Percentiles rank a stretch among this genome's conserved stretches.
Evolutionary conservation across 1,284 basidiomycete genomes (phyloP).

Genomic region (Ustilago crameri): DNA sequence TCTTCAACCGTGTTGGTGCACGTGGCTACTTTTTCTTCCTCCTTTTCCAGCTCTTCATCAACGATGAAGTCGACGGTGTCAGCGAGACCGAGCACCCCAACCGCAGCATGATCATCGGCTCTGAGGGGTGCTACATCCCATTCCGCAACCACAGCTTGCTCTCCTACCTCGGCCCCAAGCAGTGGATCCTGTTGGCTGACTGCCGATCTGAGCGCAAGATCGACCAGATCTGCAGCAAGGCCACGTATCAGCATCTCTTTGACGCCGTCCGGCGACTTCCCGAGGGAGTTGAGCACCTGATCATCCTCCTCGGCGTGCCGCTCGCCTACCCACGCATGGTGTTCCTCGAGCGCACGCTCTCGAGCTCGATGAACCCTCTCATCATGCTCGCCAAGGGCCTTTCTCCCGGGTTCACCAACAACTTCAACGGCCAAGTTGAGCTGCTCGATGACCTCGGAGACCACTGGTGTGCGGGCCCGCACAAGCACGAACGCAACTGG

Average conservation of each 20-base stretch:
- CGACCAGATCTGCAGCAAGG: slow-evolving; percentile 59
- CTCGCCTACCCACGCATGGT: slow-evolving; percentile 68
- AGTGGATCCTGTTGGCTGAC: slow-evolving; percentile 63
- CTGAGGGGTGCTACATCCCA: slow-evolving; percentile 59
- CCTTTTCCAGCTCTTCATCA: slow-evolving; percentile 66
- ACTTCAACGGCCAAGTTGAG: slow-evolving; percentile 67
- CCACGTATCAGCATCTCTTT: slow-evolving; percentile 60
- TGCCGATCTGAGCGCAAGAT: slow-evolving; percentile 66
- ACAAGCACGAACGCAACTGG: slow-evolving; percentile 89
- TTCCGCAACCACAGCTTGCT: slow-evolving; percentile 63
- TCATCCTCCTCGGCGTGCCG: slow-evolving; percentile 67
- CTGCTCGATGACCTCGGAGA: slow-evolving; percentile 73
- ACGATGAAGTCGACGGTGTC: slow-evolving; percentile 58
- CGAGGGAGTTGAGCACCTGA: slow-evolving; percentile 61
- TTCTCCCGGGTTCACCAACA: slow-evolving; percentile 62
- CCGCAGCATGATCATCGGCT: slow-evolving; percentile 59
- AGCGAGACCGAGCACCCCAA: slow-evolving; percentile 46
- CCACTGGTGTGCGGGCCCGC: slow-evolving; percentile 74
- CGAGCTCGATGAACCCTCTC: slow-evolving; percentile 59
- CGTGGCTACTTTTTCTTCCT: slow-evolving; percentile 65
- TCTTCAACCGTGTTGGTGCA: slow-evolving; percentile 62
- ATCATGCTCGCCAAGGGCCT: slow-evolving; percentile 62
- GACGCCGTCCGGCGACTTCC: slow-evolving; percentile 56
- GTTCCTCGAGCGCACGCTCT: slow-evolving; percentile 62
- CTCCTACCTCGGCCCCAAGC: slow-evolving; percentile 64